Percentiles rank a stretch among this genome's conserved stretches.
Evolutionary conservation across 2,329 filamentous ascomycete genomes (phyloP).

Genomic region (Diplodia scrobiculata): DNA sequence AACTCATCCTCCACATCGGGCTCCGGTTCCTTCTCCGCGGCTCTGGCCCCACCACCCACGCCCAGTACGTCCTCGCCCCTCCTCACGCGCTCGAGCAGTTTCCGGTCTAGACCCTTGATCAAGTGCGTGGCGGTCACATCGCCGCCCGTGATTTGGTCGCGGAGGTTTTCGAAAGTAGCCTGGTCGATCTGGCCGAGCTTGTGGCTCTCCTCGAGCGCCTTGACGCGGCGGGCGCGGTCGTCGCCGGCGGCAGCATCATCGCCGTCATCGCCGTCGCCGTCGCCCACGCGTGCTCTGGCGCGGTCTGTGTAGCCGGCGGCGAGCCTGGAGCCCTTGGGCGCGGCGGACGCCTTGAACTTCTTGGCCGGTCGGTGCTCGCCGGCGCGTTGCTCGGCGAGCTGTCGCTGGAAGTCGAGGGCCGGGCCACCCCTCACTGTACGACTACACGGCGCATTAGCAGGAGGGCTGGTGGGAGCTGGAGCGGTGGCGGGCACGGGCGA

Average conservation of each 20-base stretch:
- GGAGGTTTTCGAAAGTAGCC: slow-evolving; percentile 72
- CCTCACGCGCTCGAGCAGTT: slow-evolving; percentile 69
- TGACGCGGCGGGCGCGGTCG: slow-evolving; percentile 66
- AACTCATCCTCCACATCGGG: slow-evolving; percentile 51
- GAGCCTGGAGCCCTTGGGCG: slow-evolving; percentile 80
- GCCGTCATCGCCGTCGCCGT: slow-evolving; percentile 56
- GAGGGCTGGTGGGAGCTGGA: not conserved
- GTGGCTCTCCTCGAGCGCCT: slow-evolving; percentile 76
- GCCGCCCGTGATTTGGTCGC: slow-evolving; percentile 77
- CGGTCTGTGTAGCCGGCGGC: slow-evolving; percentile 83
- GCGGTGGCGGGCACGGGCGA: not conserved
- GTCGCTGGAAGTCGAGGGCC: slow-evolving; percentile 75
- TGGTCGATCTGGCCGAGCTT: slow-evolving; percentile 83
- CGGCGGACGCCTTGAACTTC: slow-evolving; percentile 72
- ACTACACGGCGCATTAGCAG: slow-evolving; percentile 44
- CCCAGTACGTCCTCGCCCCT: slow-evolving; percentile 62
- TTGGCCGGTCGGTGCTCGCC: slow-evolving; percentile 53
- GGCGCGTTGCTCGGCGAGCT: slow-evolving; percentile 70
- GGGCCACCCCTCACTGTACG: slow-evolving; percentile 63
- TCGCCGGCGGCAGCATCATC: slow-evolving; percentile 55
- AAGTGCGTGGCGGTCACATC: slow-evolving; percentile 79
- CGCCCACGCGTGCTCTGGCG: slow-evolving; percentile 62
- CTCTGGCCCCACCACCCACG: slow-evolving; percentile 41
- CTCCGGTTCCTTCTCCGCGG: slow-evolving; percentile 43
- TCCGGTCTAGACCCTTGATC: slow-evolving; percentile 88